Evolutionary conservation across 208 protist genomes (phyloP), one percentile per base, ranked within the genome.

Genomic region (Leishmania martiniquensis): DNA sequence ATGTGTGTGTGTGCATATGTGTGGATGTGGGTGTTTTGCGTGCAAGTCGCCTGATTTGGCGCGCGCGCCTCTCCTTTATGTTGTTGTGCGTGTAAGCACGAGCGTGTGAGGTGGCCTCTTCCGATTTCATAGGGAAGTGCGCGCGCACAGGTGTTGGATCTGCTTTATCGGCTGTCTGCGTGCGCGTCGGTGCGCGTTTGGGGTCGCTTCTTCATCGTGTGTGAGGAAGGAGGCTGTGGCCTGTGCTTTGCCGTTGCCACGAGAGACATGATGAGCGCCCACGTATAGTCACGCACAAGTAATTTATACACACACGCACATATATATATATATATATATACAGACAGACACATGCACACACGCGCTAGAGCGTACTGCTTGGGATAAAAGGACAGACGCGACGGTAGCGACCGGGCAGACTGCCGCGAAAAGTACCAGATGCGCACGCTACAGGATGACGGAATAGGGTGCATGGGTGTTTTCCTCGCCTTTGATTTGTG

Each of bases 351-450:
- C 12, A 63, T 17, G 37, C 10, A 63, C 29, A 63, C 9, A 39
- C 57, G 37, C 29, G 37, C 34, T 9, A 37, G 42, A 49, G 29
- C 44, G 20, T 69, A n/a, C 49, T 69, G 29, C 42, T 44, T 69
- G 37, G 42, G 42, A 4, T 49, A 13, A 75, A 76, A 25, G 32
- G 72, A 72, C 39, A 29, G 60, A 62, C 45, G 72, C 39, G 32
- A 63, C n/a, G 52, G 37, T 47, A 55, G 44, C 32, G 77, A 72
- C 49, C 60, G 70, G n/a, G n/a, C n/a, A 57, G 29, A 6, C 42
- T 59, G 44, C 6, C 82, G 84, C 37, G 63, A 72, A 20, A 39
- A 74, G 44, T 10, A 59, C 29, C 51, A 85, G 39, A 74, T 42
- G 9, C 42, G n/a, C 65, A 47, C 25, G 22, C 44, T 51, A 69